phyloP scores from a whole-genome alignment of 371 early-diverging fungal species.

The Zancudomyces culisetae region DNA sequence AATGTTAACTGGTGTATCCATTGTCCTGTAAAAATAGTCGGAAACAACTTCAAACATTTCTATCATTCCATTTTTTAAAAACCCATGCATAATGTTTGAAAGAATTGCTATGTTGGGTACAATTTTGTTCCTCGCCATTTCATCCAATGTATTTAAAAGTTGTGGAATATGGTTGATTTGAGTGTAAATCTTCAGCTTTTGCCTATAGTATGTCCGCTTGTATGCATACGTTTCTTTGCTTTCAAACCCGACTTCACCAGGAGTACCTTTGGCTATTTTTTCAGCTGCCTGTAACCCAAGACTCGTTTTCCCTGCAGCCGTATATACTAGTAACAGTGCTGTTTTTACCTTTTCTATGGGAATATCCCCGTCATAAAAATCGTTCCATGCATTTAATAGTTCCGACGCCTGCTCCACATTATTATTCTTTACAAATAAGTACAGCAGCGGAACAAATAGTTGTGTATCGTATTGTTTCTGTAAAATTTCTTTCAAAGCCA shows the following conservation, averaged over 20 bases:
- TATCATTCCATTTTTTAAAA: slow-evolving; percentile 15
- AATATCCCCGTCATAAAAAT: neutral
- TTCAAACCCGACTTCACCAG: neutral
- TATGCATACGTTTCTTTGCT: too few relatives aligned
- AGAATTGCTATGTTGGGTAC: slow-evolving; percentile 9
- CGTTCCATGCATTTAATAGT: neutral
- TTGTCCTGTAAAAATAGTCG: slow-evolving; percentile 11
- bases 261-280: neutral
- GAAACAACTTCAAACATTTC: slow-evolving; percentile 18
- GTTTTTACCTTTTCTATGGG: neutral
- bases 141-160: slow-evolving; percentile 9
- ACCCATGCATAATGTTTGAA: slow-evolving; percentile 10
- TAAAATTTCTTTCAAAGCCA: neutral
- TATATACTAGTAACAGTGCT: neutral
- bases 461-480: neutral
- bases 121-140: slow-evolving; percentile 5
- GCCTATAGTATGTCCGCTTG: neutral
- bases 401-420: neutral
- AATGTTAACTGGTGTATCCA: slow-evolving; percentile 12
- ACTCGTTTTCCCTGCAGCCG: neutral
- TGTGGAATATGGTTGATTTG: slow-evolving; percentile 9
- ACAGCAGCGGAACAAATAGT: slow-evolving; percentile 3
- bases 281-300: neutral
- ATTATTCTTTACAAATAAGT: neutral
- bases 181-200: slow-evolving; percentile 10